A percentile compares a stretch with the other conserved stretches of the same genome.
phyloP scores from a whole-genome alignment of 1,139 yeast species.

The Hemisphaericaspora lyxosophila region DNA sequence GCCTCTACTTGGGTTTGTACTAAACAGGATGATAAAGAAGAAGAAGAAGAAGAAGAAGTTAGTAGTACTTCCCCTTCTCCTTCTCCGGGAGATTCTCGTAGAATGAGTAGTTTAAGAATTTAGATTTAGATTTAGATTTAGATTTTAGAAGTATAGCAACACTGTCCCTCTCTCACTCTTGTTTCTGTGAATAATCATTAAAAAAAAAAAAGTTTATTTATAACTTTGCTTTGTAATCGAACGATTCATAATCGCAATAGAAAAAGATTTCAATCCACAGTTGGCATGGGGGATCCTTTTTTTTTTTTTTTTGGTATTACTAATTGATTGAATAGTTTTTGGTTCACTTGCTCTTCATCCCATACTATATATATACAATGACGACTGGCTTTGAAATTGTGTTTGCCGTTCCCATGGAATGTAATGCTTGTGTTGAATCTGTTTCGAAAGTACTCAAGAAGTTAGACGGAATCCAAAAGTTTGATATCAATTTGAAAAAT shows the following conservation, averaged over 20 bases:
- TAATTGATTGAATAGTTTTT: no score
- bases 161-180: no score
- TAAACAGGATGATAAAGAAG: slow-evolving; percentile 30
- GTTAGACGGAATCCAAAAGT: slow-evolving; percentile 46
- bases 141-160: background rate
- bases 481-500: slow-evolving; percentile 51
- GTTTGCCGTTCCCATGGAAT: slow-evolving; percentile 77
- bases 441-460: slow-evolving; percentile 53
- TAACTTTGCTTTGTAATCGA: background rate
- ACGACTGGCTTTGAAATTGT: slow-evolving; percentile 49
- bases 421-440: slow-evolving; percentile 65
- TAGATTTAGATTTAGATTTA: slow-evolving; percentile 14
- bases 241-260: no score
- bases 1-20: slow-evolving; percentile 87
- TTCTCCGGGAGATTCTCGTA: slow-evolving; percentile 13
- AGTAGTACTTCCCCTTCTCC: background rate
- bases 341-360: no score
- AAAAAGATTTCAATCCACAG: no score
- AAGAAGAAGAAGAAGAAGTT: slow-evolving; percentile 22
- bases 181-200: no score
- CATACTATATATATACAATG: slow-evolving; percentile 7
- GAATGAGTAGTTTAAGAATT: slow-evolving; percentile 43
- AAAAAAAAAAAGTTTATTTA: no score
- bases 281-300: no score
- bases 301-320: no score